phyloP scores from a whole-genome alignment of 768 basidiomycete species.

The Mycena filopes region DNA sequence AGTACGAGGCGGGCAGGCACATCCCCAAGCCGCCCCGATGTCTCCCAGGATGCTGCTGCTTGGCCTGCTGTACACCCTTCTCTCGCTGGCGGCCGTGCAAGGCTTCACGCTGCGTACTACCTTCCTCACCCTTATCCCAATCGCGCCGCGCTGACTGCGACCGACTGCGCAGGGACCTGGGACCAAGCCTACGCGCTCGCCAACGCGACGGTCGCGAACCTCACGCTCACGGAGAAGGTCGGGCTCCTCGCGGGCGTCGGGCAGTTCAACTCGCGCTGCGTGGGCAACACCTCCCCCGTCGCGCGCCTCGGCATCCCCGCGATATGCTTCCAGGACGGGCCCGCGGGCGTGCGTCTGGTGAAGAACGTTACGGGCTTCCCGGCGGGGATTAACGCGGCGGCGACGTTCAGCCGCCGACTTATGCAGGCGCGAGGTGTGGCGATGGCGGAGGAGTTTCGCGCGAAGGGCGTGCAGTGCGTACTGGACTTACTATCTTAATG shows the following conservation, averaged over 20 bases:
- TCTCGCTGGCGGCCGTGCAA: constrained; percentile 3
- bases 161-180: constrained; percentile 24
- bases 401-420: constrained; percentile 48
- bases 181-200: constrained; percentile 28
- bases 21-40: no score
- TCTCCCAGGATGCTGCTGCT: not conserved
- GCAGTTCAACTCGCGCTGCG: constrained; percentile 28
- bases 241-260: constrained; percentile 29
- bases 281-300: constrained; percentile 27
- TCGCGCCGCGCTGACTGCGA: not conserved
- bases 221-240: constrained; percentile 31
- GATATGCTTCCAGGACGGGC: constrained; percentile 19
- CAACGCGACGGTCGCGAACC: constrained; percentile 27
- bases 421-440: constrained; percentile 57
- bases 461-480: constrained; percentile 55
- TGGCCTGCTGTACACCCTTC: not conserved
- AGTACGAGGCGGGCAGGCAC: no score
- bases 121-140: not conserved
- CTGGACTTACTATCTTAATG: not conserved
- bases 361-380: constrained; percentile 40
- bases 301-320: constrained; percentile 24
- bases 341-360: constrained; percentile 12
- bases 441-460: constrained; percentile 58
- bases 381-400: constrained; percentile 46
- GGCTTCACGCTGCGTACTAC: constrained; percentile 24